phyloP scores from a whole-genome alignment of 345 rosid genomes.

The Pelargonium nanum region DNA sequence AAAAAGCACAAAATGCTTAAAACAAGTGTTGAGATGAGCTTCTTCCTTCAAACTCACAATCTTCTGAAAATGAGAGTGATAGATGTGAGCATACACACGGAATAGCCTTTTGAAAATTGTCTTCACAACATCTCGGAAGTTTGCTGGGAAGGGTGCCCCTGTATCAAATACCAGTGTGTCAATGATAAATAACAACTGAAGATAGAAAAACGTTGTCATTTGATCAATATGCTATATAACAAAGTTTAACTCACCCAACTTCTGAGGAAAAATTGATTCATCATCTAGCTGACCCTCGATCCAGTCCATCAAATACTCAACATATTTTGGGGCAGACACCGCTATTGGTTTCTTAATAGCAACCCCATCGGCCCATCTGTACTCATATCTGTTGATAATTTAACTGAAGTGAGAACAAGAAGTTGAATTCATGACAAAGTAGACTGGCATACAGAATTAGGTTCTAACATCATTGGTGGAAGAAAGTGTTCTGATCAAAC shows the following conservation, averaged over 20 bases:
- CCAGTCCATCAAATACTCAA: constrained; percentile 70
- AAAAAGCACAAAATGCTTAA: constrained; percentile 57
- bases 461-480: background rate
- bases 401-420: background rate
- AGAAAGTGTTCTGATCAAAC: background rate
- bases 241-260: constrained; percentile 22
- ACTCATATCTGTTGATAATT: constrained; percentile 39
- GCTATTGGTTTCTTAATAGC: constrained; percentile 54
- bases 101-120: constrained; percentile 55
- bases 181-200: background rate
- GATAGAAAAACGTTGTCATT: background rate
- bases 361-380: constrained; percentile 75
- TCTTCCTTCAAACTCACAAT: constrained; percentile 61
- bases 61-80: constrained; percentile 65
- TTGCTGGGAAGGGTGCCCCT: constrained; percentile 54
- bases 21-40: constrained; percentile 73
- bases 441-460: background rate
- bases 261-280: constrained; percentile 57
- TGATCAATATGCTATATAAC: background rate
- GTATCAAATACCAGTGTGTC: background rate
- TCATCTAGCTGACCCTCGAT: constrained; percentile 60
- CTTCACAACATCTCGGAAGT: constrained; percentile 50
- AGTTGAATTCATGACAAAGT: background rate
- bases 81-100: constrained; percentile 62
- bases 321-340: constrained; percentile 72